A percentile compares a stretch with the other conserved stretches of the same genome.
phyloP scores from a whole-genome alignment of 2,329 filamentous ascomycete species.

The Phyllosticta ampelicida region DNA sequence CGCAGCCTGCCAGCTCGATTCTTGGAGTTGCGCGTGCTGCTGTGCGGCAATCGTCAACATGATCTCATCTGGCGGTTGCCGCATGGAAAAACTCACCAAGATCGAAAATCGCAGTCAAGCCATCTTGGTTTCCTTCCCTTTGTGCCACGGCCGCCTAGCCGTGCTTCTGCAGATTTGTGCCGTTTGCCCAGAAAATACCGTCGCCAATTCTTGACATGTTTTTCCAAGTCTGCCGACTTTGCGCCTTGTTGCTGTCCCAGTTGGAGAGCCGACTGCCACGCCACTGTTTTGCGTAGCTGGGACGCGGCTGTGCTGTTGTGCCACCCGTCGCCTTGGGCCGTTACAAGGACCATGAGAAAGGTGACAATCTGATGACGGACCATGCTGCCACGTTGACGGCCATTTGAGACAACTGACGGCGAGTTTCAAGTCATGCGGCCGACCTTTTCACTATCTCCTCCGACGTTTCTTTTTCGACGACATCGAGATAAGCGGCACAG shows the following conservation, averaged over 20 bases:
- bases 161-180: background rate
- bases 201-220: background rate
- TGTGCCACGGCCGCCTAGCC: background rate
- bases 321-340: background rate
- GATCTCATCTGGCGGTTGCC: conserved; percentile 9
- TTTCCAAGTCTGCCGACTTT: too few relatives aligned
- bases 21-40: background rate
- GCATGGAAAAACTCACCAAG: conserved; percentile 5
- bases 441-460: background rate
- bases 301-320: background rate
- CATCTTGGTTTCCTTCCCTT: background rate
- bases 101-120: conserved; percentile 6
- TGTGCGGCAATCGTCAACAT: conserved; percentile 4
- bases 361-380: background rate
- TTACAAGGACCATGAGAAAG: background rate
- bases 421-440: background rate
- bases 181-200: background rate
- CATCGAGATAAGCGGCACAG: background rate
- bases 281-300: background rate
- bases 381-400: background rate
- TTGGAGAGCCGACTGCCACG: background rate
- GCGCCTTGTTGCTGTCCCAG: background rate
- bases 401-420: background rate
- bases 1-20: background rate
- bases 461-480: background rate